phyloP scores from a whole-genome alignment of 306 rosid species.

The Cucumis cinereus region DNA sequence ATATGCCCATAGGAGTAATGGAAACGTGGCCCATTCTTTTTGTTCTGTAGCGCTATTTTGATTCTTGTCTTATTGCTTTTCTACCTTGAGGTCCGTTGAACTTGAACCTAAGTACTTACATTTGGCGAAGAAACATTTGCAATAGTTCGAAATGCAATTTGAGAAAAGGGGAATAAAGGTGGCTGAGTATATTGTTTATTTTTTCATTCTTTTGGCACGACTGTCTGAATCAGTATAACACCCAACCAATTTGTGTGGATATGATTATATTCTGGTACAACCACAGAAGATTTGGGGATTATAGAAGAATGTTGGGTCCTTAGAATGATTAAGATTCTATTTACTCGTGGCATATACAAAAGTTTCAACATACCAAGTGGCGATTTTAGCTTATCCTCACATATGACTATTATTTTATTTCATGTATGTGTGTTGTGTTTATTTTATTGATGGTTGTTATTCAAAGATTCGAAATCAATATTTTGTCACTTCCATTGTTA shows the following conservation, averaged over 20 bases:
- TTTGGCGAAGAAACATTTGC: neutral
- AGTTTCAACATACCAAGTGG: neutral
- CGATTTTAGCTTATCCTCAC: neutral
- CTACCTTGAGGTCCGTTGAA: neutral
- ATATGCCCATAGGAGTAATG: neutral
- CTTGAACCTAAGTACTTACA: neutral
- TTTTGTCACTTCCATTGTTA: neutral
- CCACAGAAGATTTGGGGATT: neutral
- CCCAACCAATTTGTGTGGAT: neutral
- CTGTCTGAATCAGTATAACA: neutral
- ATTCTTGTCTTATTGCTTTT: neutral
- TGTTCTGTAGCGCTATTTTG: neutral
- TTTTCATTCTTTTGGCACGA: neutral
- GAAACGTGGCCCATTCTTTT: neutral
- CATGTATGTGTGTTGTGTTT: neutral
- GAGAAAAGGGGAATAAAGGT: neutral
- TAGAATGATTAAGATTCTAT: neutral
- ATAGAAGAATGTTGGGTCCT: neutral
- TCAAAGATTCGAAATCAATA: neutral
- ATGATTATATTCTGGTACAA: constrained; percentile 8
- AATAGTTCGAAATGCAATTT: neutral
- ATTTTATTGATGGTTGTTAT: neutral
- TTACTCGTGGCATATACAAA: neutral
- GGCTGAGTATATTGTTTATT: neutral
- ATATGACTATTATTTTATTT: neutral